Conservation (phyloP, 2,329 filamentous ascomycete species). For the Xylariales sp. region DNA sequence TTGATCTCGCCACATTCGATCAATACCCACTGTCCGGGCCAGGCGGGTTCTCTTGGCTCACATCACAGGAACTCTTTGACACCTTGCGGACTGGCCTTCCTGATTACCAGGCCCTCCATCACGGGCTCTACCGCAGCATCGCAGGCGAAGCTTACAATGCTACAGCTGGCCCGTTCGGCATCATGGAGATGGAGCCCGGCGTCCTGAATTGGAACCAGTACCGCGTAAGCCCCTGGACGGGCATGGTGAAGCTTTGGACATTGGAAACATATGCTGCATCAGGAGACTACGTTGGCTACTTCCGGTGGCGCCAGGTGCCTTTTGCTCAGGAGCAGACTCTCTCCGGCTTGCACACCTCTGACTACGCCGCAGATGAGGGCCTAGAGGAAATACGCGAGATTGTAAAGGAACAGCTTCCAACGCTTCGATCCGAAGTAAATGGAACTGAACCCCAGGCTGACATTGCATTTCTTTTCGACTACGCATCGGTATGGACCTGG, state of each 20-base stretch:
- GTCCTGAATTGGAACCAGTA: slow-evolving; percentile 17
- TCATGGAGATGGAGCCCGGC: slow-evolving; percentile 21
- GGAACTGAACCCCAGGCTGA: slow-evolving; percentile 11
- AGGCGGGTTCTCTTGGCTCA: slow-evolving; percentile 10
- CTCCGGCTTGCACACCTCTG: slow-evolving; percentile 14
- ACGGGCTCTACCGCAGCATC: slow-evolving; percentile 15
- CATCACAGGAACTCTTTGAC: slow-evolving; percentile 11
- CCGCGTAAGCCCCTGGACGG: slow-evolving; percentile 13
- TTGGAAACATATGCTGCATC: slow-evolving; percentile 15
- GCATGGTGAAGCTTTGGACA: slow-evolving; percentile 18
- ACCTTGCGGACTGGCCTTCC: slow-evolving; percentile 15
- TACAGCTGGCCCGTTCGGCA: slow-evolving; percentile 12
- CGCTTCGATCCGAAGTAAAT: slow-evolving; percentile 5
- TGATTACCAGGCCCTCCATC: slow-evolving; percentile 14
- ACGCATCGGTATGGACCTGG: slow-evolving; percentile 15
- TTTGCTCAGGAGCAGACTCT: slow-evolving; percentile 19
- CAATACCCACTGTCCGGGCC: slow-evolving; percentile 14
- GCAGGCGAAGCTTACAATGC: slow-evolving; percentile 14
- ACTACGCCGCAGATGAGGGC: slow-evolving; percentile 14
- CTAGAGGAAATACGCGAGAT: slow-evolving; percentile 11
- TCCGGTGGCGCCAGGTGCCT: slow-evolving; percentile 18
- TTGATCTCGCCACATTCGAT: slow-evolving; percentile 16
- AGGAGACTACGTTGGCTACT: slow-evolving; percentile 16
- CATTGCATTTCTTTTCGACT: slow-evolving; percentile 16
- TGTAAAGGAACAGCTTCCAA: slow-evolving; percentile 12